Evolutionary conservation across 768 basidiomycete species (phyloP).

Genomic region (Phylloporus arenicola): DNA sequence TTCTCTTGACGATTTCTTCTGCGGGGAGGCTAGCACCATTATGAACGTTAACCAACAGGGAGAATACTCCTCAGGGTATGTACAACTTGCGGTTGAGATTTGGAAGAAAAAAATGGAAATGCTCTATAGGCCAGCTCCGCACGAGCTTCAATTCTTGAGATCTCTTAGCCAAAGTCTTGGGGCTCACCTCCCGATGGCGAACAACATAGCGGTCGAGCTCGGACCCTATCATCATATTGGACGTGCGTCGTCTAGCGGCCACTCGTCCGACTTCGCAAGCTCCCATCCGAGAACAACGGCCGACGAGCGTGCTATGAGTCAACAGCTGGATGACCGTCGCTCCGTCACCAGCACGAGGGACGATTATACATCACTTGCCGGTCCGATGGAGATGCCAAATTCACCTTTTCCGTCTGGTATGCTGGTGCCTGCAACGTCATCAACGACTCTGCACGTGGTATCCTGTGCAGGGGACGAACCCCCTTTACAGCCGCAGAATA

Average conservation of each 20-base stretch:
- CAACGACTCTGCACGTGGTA: not conserved
- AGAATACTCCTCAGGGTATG: not conserved
- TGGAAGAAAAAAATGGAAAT: not conserved
- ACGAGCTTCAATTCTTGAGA: conserved; percentile 6
- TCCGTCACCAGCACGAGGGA: not conserved
- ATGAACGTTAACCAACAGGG: not conserved
- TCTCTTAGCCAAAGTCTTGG: conserved; percentile 5
- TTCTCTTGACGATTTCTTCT: conserved; percentile 13
- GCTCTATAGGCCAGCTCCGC: conserved; percentile 1
- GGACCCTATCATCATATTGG: not conserved
- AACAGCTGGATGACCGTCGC: not conserved
- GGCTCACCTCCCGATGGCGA: not conserved
- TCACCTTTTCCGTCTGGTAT: not conserved
- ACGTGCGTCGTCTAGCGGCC: not conserved
- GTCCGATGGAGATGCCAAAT: not conserved
- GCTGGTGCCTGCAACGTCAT: not conserved
- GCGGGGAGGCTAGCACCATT: not conserved
- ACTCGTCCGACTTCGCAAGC: not conserved
- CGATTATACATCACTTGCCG: not conserved
- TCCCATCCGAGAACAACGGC: not conserved
- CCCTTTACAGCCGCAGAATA: not conserved
- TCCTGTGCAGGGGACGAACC: not conserved
- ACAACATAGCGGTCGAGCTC: not conserved
- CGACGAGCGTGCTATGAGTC: not conserved
- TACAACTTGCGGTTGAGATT: not conserved